These are phyloP conservation scores for Fusarium sp. DNA, from an alignment of 2,329 filamentous ascomycete species.

Conservation along the genomic window DNA sequence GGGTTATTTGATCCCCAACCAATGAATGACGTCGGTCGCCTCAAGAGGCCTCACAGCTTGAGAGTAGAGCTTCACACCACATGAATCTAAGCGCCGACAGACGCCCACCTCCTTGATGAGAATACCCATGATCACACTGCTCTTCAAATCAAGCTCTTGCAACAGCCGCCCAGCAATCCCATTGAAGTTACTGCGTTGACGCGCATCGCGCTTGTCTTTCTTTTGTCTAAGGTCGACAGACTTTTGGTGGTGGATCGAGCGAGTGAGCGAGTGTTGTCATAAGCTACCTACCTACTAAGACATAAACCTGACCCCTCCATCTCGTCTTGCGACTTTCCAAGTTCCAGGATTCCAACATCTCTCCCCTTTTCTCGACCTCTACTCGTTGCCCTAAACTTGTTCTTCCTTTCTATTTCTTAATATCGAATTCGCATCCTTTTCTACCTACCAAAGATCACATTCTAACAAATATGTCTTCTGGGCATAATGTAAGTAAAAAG, in stretches of 20 bases:
- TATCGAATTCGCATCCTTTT: background rate
- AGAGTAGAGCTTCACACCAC: conserved; percentile 19
- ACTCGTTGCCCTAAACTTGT: conserved; percentile 20
- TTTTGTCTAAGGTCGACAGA: background rate
- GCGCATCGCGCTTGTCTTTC: conserved; percentile 46
- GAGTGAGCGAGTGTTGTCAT: conserved; percentile 28
- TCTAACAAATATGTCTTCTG: conserved; percentile 48
- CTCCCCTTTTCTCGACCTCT: conserved; percentile 20
- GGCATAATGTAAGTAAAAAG: conserved; percentile 50
- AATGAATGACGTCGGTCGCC: conserved; percentile 46
- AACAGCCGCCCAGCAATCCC: conserved; percentile 25
- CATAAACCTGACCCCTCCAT: conserved; percentile 42
- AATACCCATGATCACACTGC: conserved; percentile 19
- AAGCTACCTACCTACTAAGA: background rate
- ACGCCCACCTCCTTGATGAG: conserved; percentile 34
- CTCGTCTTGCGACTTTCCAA: conserved; percentile 34
- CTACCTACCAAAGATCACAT: background rate
- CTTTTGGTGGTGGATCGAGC: too few relatives aligned
- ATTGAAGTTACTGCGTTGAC: conserved; percentile 20
- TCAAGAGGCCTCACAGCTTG: conserved; percentile 47
- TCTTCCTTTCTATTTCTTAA: conserved; percentile 1
- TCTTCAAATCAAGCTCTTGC: conserved; percentile 30
- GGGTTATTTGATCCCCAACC: conserved; percentile 30
- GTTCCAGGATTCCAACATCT: conserved; percentile 35
- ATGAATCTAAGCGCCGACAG: conserved; percentile 47